phyloP scores from a whole-genome alignment of 257 asterid species.

The Dorcoceras hygrometricum region DNA sequence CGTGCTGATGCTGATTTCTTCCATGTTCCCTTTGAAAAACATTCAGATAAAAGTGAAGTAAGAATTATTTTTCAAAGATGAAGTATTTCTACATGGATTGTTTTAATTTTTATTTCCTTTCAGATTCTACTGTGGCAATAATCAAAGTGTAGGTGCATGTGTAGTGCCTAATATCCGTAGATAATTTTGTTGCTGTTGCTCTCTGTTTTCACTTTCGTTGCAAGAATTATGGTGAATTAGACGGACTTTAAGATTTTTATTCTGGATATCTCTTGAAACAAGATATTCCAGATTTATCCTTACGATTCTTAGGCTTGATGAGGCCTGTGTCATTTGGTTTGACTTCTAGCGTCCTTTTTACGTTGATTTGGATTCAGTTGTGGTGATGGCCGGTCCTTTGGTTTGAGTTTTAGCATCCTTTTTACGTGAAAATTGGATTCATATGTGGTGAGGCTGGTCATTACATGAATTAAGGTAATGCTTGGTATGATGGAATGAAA shows the following conservation, averaged over 20 bases:
- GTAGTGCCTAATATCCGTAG: not conserved
- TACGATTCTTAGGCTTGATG: not conserved
- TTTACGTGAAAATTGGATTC: conserved; percentile 1
- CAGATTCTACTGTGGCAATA: not conserved
- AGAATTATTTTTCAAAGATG: conserved; percentile 14
- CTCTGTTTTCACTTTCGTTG: not conserved
- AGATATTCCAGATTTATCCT: conserved; percentile 9
- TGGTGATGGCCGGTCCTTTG: too few species aligned
- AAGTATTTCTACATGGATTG: conserved; percentile 15
- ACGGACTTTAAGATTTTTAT: not conserved
- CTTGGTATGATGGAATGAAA: too few species aligned
- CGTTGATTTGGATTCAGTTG: not conserved
- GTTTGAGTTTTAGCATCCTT: conserved; percentile 6
- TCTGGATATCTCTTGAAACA: not conserved
- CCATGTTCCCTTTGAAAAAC: conserved; percentile 47
- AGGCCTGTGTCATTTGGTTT: not conserved
- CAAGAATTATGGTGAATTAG: conserved; percentile 11
- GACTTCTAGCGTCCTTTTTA: not conserved
- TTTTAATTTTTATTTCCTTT: conserved; percentile 16
- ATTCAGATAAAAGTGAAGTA: conserved; percentile 50
- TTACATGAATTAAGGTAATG: too few species aligned
- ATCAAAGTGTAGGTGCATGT: not conserved
- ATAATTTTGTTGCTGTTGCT: conserved; percentile 2
- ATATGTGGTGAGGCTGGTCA: too few species aligned
- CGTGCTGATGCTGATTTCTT: conserved; percentile 97